Evolutionary conservation across 2,329 filamentous ascomycete genomes (phyloP), one percentile per base, ranked within the genome.

Genomic region (Canariomyces notabilis): DNA sequence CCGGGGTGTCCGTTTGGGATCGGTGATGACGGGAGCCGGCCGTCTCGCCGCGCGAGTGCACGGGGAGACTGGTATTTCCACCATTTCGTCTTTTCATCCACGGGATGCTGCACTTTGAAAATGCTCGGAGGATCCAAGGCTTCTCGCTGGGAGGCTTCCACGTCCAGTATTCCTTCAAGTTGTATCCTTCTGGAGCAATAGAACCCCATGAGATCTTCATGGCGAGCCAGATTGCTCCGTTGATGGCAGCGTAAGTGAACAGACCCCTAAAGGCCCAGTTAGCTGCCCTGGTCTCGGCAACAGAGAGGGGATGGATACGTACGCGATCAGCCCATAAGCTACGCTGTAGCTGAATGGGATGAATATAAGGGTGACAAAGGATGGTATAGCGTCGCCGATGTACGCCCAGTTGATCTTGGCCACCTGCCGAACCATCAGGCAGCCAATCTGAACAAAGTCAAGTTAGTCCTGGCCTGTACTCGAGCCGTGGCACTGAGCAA

Each of bases 281-380:
- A n/a, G n/a, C n/a, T n/a, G n/a, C n/a, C n/a, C n/a, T n/a, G n/a
- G n/a, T n/a, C n/a, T n/a, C n/a, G n/a, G n/a, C n/a, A n/a, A n/a
- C n/a, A 34, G n/a, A 19, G 6, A 29, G n/a, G 23, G n/a, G 2
- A 5, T n/a, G 14, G 1, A 11, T 2, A 71, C 75, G 68, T 63
- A 80, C 77, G 78, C 84, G 55, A 89, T 87, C 21, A 89, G 75
- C 15, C 85, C 85, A 53, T 89, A 88, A 6, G 85, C 84, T 38
- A 87, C 85, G 42, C 82, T 86, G 72, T 88, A 89, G 53, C 80
- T 87, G 61, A 89, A 87, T 0, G 85, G 85, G 69, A 89, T 89
- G 44, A 87, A 78, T 2, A 79, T 78, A 56, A 89, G 79, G 4
- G 85, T 87, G 23, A 89, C 72, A 64, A 89, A 89, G 0, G 85